Conservation (phyloP, 1,284 basidiomycete genomes). For the Bjerkandera adusta region DNA sequence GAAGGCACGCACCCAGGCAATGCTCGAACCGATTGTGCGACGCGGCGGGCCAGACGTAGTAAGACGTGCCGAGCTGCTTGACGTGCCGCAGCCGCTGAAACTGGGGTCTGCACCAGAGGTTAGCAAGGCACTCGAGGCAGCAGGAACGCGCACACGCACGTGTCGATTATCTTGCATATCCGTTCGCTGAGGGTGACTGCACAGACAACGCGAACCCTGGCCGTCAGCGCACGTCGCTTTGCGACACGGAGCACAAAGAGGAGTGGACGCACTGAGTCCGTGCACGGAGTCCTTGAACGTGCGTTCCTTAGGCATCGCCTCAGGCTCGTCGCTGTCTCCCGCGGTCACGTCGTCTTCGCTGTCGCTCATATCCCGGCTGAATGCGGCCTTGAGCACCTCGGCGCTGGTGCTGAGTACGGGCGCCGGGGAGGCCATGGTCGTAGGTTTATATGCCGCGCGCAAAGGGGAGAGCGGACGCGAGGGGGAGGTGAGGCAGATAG, state of each 20-base stretch:
- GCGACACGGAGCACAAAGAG: background rate
- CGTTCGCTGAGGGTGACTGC: slow-evolving; percentile 36
- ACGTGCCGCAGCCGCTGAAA: slow-evolving; percentile 73
- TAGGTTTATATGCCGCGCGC: too few species aligned
- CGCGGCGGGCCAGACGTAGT: slow-evolving; percentile 73
- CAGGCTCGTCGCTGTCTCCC: background rate
- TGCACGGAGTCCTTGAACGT: slow-evolving; percentile 46
- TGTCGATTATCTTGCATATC: slow-evolving; percentile 41
- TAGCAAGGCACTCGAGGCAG: slow-evolving; percentile 8
- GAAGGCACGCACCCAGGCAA: slow-evolving; percentile 65
- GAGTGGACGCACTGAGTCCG: slow-evolving; percentile 40
- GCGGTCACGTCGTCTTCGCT: background rate
- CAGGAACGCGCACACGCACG: slow-evolving; percentile 29
- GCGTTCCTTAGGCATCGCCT: slow-evolving; percentile 4
- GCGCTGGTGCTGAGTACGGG: too few species aligned
- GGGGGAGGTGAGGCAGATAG: too few species aligned
- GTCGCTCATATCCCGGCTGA: background rate
- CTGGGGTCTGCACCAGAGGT: slow-evolving; percentile 46
- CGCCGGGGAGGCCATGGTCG: too few species aligned
- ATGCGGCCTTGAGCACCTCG: slow-evolving; percentile 1
- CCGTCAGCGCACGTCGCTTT: slow-evolving; percentile 1
- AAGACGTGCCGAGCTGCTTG: slow-evolving; percentile 76
- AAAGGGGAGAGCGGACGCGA: too few species aligned
- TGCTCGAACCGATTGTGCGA: slow-evolving; percentile 82
- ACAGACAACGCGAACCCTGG: slow-evolving; percentile 1